phyloP scores from a whole-genome alignment of 345 rosid genomes.

The Eucalyptus curtisii region DNA sequence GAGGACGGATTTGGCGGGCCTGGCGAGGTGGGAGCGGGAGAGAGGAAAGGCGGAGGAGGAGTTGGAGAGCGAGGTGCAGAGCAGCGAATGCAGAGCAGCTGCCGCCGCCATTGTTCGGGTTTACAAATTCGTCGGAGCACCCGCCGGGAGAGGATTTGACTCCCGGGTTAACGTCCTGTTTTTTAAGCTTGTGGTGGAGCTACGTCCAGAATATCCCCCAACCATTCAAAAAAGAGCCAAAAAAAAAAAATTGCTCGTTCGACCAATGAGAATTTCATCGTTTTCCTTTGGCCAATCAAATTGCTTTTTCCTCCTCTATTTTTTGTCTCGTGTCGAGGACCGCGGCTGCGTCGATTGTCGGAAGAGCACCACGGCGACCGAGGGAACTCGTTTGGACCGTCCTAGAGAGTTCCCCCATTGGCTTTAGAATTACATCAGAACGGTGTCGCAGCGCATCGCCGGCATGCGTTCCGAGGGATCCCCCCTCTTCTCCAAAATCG shows the following conservation, averaged over 20 bases:
- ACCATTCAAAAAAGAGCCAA: neutral
- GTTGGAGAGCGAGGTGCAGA: constrained; percentile 31
- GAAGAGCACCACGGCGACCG: neutral
- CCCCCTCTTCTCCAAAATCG: neutral
- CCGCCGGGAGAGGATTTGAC: neutral
- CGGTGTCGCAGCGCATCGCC: too few relatives aligned
- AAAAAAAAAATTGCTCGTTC: neutral
- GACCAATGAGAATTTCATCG: neutral
- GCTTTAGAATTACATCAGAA: too few relatives aligned
- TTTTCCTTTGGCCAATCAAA: neutral
- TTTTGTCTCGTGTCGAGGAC: neutral
- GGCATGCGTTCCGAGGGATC: neutral
- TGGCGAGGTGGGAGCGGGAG: constrained; percentile 11
- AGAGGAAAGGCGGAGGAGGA: constrained; percentile 23
- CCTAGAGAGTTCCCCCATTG: neutral
- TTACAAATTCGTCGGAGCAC: neutral
- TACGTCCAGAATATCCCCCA: neutral
- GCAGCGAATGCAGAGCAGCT: constrained; percentile 34
- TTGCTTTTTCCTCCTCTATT: neutral
- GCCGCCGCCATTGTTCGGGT: neutral
- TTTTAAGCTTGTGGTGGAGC: neutral
- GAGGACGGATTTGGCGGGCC: neutral
- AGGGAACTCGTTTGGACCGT: neutral
- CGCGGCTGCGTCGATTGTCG: neutral
- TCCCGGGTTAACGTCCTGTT: neutral